Evolutionary conservation across 2,329 filamentous ascomycete species (phyloP).

Genomic region (Pyrenochaeta sp.): DNA sequence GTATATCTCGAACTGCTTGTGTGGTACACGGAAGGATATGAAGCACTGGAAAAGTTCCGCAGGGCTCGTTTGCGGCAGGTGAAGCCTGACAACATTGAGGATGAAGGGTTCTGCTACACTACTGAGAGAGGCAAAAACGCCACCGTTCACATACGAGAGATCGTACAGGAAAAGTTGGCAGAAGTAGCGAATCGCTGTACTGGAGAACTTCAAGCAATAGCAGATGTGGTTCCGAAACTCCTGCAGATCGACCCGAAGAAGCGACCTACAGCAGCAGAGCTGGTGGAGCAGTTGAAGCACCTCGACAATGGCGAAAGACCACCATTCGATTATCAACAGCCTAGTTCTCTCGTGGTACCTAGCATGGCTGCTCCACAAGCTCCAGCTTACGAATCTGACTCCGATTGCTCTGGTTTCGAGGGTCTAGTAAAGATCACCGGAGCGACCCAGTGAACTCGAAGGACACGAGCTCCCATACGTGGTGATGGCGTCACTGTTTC

Average conservation of each 20-base stretch:
- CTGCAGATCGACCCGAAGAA: slow-evolving; percentile 2
- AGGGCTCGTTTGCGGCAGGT: neutral
- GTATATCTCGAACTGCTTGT: slow-evolving; percentile 31
- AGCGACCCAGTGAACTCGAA: neutral
- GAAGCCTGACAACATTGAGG: neutral
- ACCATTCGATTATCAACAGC: neutral
- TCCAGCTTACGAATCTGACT: slow-evolving; percentile 1
- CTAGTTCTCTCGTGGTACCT: neutral
- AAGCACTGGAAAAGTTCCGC: neutral
- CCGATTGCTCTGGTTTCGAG: slow-evolving; percentile 1
- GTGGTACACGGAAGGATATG: slow-evolving; percentile 26
- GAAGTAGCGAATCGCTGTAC: neutral
- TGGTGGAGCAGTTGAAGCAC: neutral
- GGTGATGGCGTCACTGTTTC: neutral
- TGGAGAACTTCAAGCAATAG: slow-evolving; percentile 1
- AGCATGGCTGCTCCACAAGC: neutral
- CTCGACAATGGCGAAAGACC: neutral
- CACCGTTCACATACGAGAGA: neutral
- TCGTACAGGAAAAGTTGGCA: neutral
- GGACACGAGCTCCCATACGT: neutral
- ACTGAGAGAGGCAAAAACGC: neutral
- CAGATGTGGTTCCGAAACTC: slow-evolving; percentile 1
- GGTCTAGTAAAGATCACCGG: neutral
- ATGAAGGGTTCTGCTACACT: slow-evolving; percentile 4
- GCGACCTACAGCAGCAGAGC: neutral